phyloP scores from a whole-genome alignment of 2,329 filamentous ascomycete genomes.

The Nemania serpens region DNA sequence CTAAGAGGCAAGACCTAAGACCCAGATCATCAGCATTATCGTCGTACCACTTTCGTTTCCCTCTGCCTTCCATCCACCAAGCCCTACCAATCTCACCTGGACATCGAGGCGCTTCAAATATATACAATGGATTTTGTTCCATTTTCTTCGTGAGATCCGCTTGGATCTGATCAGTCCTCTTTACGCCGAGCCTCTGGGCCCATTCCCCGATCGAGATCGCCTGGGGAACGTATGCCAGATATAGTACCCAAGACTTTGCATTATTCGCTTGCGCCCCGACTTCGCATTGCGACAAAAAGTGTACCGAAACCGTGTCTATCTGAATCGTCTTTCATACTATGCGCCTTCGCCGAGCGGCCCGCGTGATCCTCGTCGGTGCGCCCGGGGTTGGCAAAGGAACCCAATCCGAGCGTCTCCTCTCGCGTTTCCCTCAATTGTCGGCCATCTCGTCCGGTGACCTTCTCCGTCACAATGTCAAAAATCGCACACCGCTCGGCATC shows the following conservation, averaged over 20 bases:
- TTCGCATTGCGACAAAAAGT: too few relatives aligned
- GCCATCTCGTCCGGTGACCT: constrained; percentile 94
- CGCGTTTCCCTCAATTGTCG: constrained; percentile 84
- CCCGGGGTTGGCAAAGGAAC: constrained; percentile 98
- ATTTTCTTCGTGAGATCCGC: constrained; percentile 16
- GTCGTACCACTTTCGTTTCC: background rate
- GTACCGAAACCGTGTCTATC: background rate
- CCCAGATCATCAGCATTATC: too few relatives aligned
- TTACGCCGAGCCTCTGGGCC: constrained; percentile 3
- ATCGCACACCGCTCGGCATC: constrained; percentile 83
- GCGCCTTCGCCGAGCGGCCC: constrained; percentile 79
- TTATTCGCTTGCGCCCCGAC: too few relatives aligned
- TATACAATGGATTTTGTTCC: constrained; percentile 22
- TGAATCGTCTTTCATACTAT: constrained; percentile 49
- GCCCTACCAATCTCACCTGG: background rate
- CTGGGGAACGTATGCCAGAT: too few relatives aligned
- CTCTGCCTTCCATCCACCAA: background rate
- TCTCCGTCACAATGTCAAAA: constrained; percentile 89
- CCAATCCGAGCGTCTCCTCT: constrained; percentile 85
- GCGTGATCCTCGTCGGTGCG: constrained; percentile 92
- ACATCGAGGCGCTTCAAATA: constrained; percentile 11
- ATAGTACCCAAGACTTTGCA: too few relatives aligned
- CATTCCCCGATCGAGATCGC: background rate
- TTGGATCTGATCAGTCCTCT: constrained; percentile 12
- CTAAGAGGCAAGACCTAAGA: background rate